phyloP scores from a whole-genome alignment of 2,329 filamentous ascomycete species.

The Cordyceps javanica region DNA sequence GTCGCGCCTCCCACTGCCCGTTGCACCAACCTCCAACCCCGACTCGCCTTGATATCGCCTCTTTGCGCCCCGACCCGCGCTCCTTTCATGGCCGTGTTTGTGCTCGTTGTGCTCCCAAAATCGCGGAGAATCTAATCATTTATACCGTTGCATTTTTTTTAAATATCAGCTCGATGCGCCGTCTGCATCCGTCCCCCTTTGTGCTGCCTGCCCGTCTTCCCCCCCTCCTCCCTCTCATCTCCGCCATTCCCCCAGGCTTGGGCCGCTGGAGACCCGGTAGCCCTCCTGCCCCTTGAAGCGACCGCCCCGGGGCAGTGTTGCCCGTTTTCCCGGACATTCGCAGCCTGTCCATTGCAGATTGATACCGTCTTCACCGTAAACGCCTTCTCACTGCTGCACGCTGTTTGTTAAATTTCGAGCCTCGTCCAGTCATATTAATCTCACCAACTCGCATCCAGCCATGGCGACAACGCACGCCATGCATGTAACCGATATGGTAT shows the following conservation, averaged over 20 bases:
- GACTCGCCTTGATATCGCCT: background rate
- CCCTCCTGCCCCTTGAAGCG: background rate
- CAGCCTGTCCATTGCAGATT: no score
- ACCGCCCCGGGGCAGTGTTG: background rate
- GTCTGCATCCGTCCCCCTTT: no score
- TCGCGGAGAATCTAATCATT: constrained; percentile 26
- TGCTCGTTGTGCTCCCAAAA: constrained; percentile 56
- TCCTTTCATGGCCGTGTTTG: constrained; percentile 49
- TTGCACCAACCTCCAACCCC: constrained; percentile 3
- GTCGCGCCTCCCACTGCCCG: background rate
- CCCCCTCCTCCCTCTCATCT: background rate
- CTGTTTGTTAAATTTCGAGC: no score
- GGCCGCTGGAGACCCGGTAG: background rate
- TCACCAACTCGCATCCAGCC: no score
- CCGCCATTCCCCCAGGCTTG: background rate
- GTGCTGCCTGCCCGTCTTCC: background rate
- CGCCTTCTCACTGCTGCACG: background rate
- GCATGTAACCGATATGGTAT: background rate
- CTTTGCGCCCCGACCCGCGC: background rate
- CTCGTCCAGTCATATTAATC: no score
- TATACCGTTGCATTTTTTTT: background rate
- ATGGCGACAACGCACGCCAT: no score
- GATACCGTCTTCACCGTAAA: no score
- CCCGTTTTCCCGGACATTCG: background rate
- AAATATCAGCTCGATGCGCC: background rate